A percentile compares a stretch with the other conserved stretches of the same genome.
Conservation (phyloP, 805 yeast species). For the Lipomyces yamanashiensis region DNA sequence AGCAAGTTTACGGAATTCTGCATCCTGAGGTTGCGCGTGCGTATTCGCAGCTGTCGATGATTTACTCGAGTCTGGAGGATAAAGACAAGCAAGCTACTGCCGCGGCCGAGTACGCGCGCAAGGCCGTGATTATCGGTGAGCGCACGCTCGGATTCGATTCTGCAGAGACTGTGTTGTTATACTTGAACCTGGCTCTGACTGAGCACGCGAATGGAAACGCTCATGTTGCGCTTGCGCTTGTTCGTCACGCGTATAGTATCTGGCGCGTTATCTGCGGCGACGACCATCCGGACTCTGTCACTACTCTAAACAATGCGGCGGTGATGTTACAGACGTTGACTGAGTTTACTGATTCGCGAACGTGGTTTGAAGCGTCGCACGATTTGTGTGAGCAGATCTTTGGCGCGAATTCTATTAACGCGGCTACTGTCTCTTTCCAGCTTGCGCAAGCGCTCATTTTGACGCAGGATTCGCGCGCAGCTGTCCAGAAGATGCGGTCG, state of each 20-base stretch:
- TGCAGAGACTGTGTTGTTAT: constrained; percentile 70
- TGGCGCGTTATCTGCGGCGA: constrained; percentile 65
- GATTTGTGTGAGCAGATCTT: constrained; percentile 56
- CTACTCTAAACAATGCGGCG: constrained; percentile 65
- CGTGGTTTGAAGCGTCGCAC: constrained; percentile 59
- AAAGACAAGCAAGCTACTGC: constrained; percentile 50
- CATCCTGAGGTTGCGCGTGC: constrained; percentile 79
- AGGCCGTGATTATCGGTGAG: constrained; percentile 74
- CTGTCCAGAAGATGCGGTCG: constrained; percentile 59
- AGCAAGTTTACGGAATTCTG: constrained; percentile 80
- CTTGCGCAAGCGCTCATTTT: constrained; percentile 64
- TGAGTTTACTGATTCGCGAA: constrained; percentile 54
- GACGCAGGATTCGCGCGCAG: constrained; percentile 56
- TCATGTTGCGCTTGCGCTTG: constrained; percentile 64
- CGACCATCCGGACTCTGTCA: constrained; percentile 71
- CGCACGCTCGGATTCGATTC: constrained; percentile 82
- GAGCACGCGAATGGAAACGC: constrained; percentile 67
- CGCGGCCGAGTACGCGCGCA: constrained; percentile 69
- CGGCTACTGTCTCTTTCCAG: constrained; percentile 72
- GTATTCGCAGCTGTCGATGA: constrained; percentile 66
- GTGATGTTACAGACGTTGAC: constrained; percentile 60
- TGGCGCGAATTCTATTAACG: constrained; percentile 63
- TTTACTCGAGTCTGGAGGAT: constrained; percentile 64
- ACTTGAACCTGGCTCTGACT: constrained; percentile 72
- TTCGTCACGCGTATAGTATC: constrained; percentile 61